These are phyloP conservation scores for Syzygium syzygioides DNA, from an alignment of 441 rosid species.

Conservation along the genomic window DNA sequence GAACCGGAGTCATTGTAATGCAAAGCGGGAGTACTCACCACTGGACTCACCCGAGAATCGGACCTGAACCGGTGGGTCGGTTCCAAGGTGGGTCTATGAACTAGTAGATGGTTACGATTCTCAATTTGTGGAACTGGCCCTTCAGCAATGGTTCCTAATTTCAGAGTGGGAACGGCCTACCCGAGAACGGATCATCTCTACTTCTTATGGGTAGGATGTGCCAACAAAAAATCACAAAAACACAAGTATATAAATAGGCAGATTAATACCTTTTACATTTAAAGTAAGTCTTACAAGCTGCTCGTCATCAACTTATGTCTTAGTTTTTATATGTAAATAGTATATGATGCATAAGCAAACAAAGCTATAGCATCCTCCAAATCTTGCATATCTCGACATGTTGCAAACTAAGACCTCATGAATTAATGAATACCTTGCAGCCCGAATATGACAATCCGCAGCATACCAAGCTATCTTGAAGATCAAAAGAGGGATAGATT, in stretches of 20 bases:
- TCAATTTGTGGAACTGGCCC: no score
- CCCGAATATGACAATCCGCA: background rate
- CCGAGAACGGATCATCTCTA: no score
- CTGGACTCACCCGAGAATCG: no score
- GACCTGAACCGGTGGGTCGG: no score
- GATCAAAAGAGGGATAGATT: background rate
- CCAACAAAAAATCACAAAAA: background rate
- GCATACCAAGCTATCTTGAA: background rate
- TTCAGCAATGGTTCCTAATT: no score
- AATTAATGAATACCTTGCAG: background rate
- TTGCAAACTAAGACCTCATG: background rate
- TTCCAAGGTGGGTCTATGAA: no score
- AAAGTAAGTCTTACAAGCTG: background rate
- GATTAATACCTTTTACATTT: background rate
- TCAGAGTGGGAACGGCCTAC: no score
- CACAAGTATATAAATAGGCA: background rate
- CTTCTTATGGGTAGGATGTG: background rate
- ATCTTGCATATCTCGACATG: background rate
- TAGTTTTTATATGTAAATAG: background rate
- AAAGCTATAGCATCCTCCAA: background rate
- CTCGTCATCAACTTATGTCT: background rate
- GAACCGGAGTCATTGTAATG: no score
- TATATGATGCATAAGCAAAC: background rate
- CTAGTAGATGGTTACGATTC: no score
- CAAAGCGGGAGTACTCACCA: no score